Base-by-base conservation (phyloP, 2,329 filamentous ascomycete species). In the Juglanconis sp. region DNA sequence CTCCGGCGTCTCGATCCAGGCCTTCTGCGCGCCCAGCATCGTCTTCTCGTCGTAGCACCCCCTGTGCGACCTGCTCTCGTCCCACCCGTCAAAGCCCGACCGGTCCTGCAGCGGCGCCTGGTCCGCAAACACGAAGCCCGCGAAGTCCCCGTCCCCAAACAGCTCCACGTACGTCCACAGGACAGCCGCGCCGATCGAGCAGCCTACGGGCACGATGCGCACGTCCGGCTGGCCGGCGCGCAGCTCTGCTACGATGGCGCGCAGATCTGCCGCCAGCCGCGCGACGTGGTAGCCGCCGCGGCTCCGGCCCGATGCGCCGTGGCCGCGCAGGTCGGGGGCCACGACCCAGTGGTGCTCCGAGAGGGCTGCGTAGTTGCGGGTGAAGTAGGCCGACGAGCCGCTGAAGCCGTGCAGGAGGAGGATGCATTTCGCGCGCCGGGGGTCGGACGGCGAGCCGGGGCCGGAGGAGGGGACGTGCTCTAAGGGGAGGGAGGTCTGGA, bases 321-420 rank as follows among this genome's bases (percentile, higher is more conserved):
- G 74, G 8, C 75, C 75, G 49, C 75, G 71, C 68, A 76, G 69
- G 63, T 77, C 75, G 5, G 72, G 72, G 6, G 74, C 72, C 3
- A 77, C 68, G 56, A 75, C 71, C 74, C 74, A 77, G 63, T 69
- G 65, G 2, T 62, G 42, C 5, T 62, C 48, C 31, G 63, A 61
- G 9, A 77, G 68, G 3, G 64, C 59, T 11, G 56, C 54, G 60
- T 66, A 66, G 67, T 76, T 77, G 63, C 70, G 71, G 40, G 63
- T 61, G 66, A 76, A 77, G 65, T 77, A 77, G 38, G 66, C 68
- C 17, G 71, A 72, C n/a, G 71, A 74, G 13, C 75, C 74, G 64
- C 72, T 74, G 67, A 77, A 77, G 62, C 75, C 75, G 64, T 77
- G 75, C 50, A 77, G 66, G 42, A 77, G 69, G 42, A 77, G 63